phyloP scores from a whole-genome alignment of 768 basidiomycete species.

The Paxillus ammoniavirescens region DNA sequence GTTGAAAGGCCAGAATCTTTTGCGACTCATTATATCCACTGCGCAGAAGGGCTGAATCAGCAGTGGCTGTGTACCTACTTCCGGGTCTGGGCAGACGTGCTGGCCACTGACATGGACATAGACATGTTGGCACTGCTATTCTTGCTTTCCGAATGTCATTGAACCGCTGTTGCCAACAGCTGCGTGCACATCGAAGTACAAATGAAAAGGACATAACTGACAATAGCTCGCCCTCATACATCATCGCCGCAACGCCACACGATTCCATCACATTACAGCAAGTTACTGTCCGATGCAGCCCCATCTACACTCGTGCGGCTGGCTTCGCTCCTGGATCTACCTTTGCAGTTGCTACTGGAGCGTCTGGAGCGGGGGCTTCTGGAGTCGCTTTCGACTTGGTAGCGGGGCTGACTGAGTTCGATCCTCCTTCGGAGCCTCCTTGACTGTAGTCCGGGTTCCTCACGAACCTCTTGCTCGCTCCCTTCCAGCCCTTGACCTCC shows the following conservation, averaged over 20 bases:
- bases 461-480: slow-evolving; percentile 18
- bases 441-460: slow-evolving; percentile 28
- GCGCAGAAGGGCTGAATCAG: slow-evolving; percentile 24
- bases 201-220: not conserved
- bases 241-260: not conserved
- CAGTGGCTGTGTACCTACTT: slow-evolving; percentile 25
- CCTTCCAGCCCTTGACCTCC: not conserved
- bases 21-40: slow-evolving; percentile 12
- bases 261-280: too few relatives aligned
- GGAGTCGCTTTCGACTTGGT: slow-evolving; percentile 14
- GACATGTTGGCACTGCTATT: not conserved
- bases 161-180: not conserved
- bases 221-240: not conserved
- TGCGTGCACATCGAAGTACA: not conserved
- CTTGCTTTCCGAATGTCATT: not conserved
- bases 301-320: not conserved
- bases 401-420: slow-evolving; percentile 6
- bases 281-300: not conserved
- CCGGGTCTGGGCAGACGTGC: too few relatives aligned
- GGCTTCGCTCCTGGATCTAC: slow-evolving; percentile 1
- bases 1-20: slow-evolving; percentile 7
- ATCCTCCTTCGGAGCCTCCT: slow-evolving; percentile 3
- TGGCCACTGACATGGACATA: not conserved
- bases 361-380: slow-evolving; percentile 2
- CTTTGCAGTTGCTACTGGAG: slow-evolving; percentile 6